phyloP scores from a whole-genome alignment of 495 filamentous ascomycete genomes.

The Penicillium longicatenatum region DNA sequence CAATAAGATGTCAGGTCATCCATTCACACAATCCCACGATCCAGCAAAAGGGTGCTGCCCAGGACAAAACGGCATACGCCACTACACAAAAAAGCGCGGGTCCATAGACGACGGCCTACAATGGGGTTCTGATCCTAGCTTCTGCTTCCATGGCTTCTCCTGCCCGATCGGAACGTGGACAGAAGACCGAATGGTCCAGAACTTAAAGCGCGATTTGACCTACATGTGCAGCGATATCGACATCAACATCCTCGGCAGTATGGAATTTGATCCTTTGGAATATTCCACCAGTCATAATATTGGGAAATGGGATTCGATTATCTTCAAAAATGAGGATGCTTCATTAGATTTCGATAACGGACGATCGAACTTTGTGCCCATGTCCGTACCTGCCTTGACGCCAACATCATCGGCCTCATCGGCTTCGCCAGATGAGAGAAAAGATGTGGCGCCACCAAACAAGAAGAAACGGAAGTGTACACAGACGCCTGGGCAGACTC shows the following conservation, averaged over 20 bases:
- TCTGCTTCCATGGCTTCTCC: conserved; percentile 31
- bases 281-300: neutral
- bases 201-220: conserved; percentile 29
- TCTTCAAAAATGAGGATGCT: neutral
- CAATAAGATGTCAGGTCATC: neutral
- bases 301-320: neutral
- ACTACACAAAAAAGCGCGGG: conserved; percentile 2
- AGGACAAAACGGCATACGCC: neutral
- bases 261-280: neutral
- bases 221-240: conserved; percentile 17
- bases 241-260: conserved; percentile 3
- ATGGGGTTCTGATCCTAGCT: conserved; percentile 32
- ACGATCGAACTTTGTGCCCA: neutral
- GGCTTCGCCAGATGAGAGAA: neutral
- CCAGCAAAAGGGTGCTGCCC: neutral
- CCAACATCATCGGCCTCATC: neutral
- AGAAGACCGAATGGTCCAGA: conserved; percentile 24
- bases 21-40: neutral
- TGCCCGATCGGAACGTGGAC: conserved; percentile 29
- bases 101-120: conserved; percentile 16
- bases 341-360: neutral
- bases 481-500: conserved; percentile 25
- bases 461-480: conserved; percentile 27
- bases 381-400: neutral
- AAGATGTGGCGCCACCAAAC: neutral